Evolutionary conservation across 2,329 filamentous ascomycete genomes (phyloP).

Genomic region (Alternaria brassicicola): DNA sequence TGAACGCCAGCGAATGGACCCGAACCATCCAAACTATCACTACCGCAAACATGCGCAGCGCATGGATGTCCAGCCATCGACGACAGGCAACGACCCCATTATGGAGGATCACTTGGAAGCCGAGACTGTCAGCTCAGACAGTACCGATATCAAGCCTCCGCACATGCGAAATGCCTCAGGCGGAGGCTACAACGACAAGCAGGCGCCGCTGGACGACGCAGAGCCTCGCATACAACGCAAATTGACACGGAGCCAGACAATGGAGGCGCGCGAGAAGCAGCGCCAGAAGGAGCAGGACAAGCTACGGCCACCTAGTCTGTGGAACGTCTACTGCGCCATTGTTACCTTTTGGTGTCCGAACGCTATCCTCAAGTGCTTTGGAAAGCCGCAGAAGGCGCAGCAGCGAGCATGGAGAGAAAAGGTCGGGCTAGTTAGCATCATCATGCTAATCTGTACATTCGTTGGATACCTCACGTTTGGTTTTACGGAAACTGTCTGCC

Average conservation of each 20-base stretch:
- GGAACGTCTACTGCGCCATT: slow-evolving; percentile 94
- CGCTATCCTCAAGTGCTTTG: slow-evolving; percentile 82
- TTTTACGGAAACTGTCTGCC: slow-evolving; percentile 88
- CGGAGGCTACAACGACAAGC: slow-evolving; percentile 48
- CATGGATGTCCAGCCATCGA: slow-evolving; percentile 88
- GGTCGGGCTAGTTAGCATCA: slow-evolving; percentile 95
- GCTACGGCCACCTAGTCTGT: slow-evolving; percentile 80
- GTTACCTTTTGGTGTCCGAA: slow-evolving; percentile 95
- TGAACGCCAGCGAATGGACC: slow-evolving; percentile 83
- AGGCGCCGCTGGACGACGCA: slow-evolving; percentile 41
- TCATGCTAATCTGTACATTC: slow-evolving; percentile 81
- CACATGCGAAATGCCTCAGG: slow-evolving; percentile 48
- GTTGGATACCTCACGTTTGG: slow-evolving; percentile 97
- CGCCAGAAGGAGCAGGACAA: slow-evolving; percentile 66
- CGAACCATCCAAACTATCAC: slow-evolving; percentile 91
- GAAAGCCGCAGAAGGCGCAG: slow-evolving; percentile 83
- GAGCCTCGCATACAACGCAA: slow-evolving; percentile 58
- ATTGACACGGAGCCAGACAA: slow-evolving; percentile 67
- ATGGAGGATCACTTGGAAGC: slow-evolving; percentile 68
- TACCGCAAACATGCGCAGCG: slow-evolving; percentile 94
- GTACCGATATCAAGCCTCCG: slow-evolving; percentile 59
- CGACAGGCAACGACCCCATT: slow-evolving; percentile 89
- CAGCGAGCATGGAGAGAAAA: slow-evolving; percentile 96
- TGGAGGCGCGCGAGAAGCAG: slow-evolving; percentile 65
- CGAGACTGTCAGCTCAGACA: slow-evolving; percentile 67